phyloP scores from a whole-genome alignment of 441 rosid species.

The Mallotus repandus region DNA sequence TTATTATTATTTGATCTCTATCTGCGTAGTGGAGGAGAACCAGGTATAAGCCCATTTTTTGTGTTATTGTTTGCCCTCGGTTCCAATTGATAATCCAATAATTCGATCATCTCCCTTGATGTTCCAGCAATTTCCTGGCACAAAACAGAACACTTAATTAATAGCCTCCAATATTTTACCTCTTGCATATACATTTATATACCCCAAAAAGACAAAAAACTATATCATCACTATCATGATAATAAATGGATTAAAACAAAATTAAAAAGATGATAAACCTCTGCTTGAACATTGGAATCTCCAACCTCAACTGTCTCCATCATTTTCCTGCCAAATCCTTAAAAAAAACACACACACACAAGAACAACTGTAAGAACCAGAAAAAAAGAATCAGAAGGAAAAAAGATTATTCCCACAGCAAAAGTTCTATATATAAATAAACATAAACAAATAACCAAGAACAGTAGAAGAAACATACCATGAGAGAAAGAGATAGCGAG shows the following conservation, averaged over 20 bases:
- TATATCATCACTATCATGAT: neutral
- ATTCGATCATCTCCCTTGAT: slow-evolving; percentile 36
- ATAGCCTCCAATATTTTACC: too few relatives aligned
- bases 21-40: slow-evolving; percentile 47
- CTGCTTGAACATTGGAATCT: slow-evolving; percentile 25
- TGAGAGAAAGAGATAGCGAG: slow-evolving; percentile 39
- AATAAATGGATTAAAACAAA: neutral
- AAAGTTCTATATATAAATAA: too few relatives aligned
- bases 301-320: slow-evolving; percentile 33
- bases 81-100: slow-evolving; percentile 45
- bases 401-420: neutral
- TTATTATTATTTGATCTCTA: neutral
- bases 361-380: neutral
- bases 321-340: slow-evolving; percentile 42
- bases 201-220: neutral
- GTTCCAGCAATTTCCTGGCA: slow-evolving; percentile 36
- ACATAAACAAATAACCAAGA: neutral
- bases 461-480: slow-evolving; percentile 27
- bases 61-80: slow-evolving; percentile 58
- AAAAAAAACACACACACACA: neutral
- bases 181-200: too few relatives aligned
- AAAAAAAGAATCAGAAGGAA: neutral
- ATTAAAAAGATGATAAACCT: slow-evolving; percentile 27
- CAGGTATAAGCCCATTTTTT: slow-evolving; percentile 32
- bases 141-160: neutral